phyloP scores from a whole-genome alignment of 306 rosid species.

The Quercus rubra region DNA sequence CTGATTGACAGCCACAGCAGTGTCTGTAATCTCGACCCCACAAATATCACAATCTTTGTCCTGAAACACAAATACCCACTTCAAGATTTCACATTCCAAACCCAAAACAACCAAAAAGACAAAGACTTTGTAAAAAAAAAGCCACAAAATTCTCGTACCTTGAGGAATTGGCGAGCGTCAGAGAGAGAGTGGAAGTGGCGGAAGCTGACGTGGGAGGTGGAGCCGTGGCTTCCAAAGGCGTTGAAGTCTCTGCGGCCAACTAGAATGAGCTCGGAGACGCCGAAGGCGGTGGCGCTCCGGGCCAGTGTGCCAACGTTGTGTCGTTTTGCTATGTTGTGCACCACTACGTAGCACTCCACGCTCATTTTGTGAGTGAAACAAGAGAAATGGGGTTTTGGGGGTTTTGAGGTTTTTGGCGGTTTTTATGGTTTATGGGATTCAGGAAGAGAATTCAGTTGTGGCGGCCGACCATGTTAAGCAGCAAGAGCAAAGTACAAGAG shows the following conservation, averaged over 20 bases:
- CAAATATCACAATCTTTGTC: conserved; percentile 82
- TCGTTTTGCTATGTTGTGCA: conserved; percentile 88
- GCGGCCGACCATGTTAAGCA: neutral
- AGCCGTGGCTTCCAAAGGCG: conserved; percentile 87
- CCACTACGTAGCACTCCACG: conserved; percentile 72
- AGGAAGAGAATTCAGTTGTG: neutral
- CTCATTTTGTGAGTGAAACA: conserved; percentile 16
- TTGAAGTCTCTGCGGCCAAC: conserved; percentile 93
- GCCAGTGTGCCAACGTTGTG: conserved; percentile 91
- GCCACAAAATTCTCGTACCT: conserved; percentile 22
- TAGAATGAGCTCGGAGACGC: conserved; percentile 73
- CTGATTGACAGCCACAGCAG: conserved; percentile 67
- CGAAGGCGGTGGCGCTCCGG: conserved; percentile 88
- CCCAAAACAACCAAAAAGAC: neutral
- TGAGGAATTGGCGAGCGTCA: conserved; percentile 68
- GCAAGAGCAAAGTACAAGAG: too few species aligned
- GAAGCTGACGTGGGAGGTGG: conserved; percentile 75
- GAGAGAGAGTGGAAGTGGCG: conserved; percentile 87
- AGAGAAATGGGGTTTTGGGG: neutral
- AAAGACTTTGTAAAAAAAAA: neutral
- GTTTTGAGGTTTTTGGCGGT: neutral
- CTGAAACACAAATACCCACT: conserved; percentile 20
- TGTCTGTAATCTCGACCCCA: conserved; percentile 84
- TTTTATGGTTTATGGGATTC: too few species aligned
- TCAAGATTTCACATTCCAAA: neutral